phyloP scores from a whole-genome alignment of 2,329 filamentous ascomycete species.

The Niveomyces coronatus region DNA sequence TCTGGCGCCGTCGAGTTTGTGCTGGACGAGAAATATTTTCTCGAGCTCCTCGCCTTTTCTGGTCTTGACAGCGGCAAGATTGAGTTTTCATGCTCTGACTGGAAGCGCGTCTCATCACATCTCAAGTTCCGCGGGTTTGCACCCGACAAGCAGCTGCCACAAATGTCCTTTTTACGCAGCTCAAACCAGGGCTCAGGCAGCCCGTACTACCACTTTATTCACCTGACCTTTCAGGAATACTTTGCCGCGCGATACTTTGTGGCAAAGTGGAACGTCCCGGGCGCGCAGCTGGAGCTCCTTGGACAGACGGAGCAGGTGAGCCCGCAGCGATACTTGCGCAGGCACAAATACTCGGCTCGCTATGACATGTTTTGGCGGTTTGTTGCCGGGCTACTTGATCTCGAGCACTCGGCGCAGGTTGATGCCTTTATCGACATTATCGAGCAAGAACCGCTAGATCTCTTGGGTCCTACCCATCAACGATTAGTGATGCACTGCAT shows the following conservation, averaged over 20 bases:
- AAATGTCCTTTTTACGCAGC: conserved; percentile 26
- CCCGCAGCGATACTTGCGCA: conserved; percentile 18
- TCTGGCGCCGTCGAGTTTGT: neutral
- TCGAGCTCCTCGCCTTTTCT: neutral
- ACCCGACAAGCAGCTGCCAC: conserved; percentile 12
- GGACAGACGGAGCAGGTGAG: conserved; percentile 7
- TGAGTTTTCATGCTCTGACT: neutral
- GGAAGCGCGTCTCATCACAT: neutral
- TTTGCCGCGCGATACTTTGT: conserved; percentile 29
- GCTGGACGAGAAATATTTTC: neutral
- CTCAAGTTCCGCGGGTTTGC: conserved; percentile 8
- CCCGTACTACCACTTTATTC: conserved; percentile 28
- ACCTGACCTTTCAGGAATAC: conserved; percentile 33
- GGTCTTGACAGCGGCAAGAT: neutral
- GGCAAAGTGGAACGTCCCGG: conserved; percentile 17
- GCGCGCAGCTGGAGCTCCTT: conserved; percentile 12
- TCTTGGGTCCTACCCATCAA: conserved; percentile 26
- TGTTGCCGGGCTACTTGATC: conserved; percentile 25
- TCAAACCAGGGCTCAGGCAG: conserved; percentile 16
- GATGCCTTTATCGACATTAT: conserved; percentile 20
- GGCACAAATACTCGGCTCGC: conserved; percentile 27
- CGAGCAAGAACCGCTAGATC: conserved; percentile 23
- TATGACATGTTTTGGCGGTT: conserved; percentile 34
- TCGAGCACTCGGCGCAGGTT: conserved; percentile 6
- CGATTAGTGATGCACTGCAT: conserved; percentile 28